Evolutionary conservation across 176 grass and related monocot genomes (phyloP), one percentile per base, ranked within the genome.

Genomic region (Elaeis guineensis): DNA sequence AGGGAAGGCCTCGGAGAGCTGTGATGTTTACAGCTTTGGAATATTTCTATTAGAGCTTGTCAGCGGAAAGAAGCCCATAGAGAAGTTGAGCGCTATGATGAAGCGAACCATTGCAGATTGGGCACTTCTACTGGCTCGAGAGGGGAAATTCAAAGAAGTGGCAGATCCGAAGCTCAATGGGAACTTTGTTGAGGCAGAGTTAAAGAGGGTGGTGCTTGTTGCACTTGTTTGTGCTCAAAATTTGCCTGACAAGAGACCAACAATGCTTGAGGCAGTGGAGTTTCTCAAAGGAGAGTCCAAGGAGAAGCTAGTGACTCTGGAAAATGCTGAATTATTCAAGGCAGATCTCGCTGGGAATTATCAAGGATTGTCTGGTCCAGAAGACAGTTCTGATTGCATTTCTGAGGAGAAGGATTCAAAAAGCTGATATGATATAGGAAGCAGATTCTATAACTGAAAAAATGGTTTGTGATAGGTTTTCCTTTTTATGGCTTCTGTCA

Each of bases 1-100:
- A 64, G 89, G 76, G 49, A 85, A 95, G 21, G 81, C 78, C 50
- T 85, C 84, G 2, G 9, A 24, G 70, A 72, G 77, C 25, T 95
- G 74, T 61, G 89, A 95, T 57, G 65, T 89, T 11, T 95, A 89
- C 23, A 95, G 89, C 69, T 95, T 95, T 35, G 89, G 89, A 15
- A 72, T 89, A 52, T 68, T 95, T 44, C 75, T 95, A 0, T 23
- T 95, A 67, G 89, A 95, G 68, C 70, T 95, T 2, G 19, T 61
- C 50, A 95, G 85, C 67, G 89, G 89, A 59, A 85, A 67, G 77
- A 89, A 70, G 56, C 78, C 89, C 29, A 64, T 79, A 48, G 77
- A 78, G 65, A 77, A 77, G 54, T 53, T 77, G 3, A 72, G 59
- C 29, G 61, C 75, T 14, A 55, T 57, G 1, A 79, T 82, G 58